Percentiles rank a stretch among this genome's conserved stretches.
Conservation (phyloP, 2,329 filamentous ascomycete genomes). For the Elsinoe ampelina region DNA sequence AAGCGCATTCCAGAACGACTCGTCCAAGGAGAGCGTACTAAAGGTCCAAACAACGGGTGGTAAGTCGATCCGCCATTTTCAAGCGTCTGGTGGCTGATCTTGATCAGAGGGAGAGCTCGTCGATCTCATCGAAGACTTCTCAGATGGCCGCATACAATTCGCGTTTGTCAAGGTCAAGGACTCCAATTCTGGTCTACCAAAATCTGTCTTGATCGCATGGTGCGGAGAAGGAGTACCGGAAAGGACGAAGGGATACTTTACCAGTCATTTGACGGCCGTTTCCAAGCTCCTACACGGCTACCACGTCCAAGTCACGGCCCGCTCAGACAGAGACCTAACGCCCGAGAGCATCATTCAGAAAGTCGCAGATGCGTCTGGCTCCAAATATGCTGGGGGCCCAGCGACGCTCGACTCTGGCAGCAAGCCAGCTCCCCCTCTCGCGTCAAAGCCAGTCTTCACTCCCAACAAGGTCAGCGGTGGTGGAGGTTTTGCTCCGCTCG, state of each 20-base stretch:
- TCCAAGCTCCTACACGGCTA: conserved; percentile 92
- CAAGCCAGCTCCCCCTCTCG: conserved; percentile 51
- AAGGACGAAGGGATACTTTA: conserved; percentile 96
- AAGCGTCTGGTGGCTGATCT: neutral
- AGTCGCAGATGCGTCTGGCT: conserved; percentile 85
- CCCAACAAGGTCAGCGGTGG: conserved; percentile 54
- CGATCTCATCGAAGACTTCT: conserved; percentile 91
- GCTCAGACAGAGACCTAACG: conserved; percentile 79
- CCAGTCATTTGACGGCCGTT: conserved; percentile 81
- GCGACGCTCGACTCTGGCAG: conserved; percentile 31
- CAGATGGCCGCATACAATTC: conserved; percentile 91
- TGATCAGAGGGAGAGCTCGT: conserved; percentile 73
- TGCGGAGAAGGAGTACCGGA: conserved; percentile 98
- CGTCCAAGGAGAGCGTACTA: conserved; percentile 83
- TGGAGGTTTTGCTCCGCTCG: conserved; percentile 58
- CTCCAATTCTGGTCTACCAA: conserved; percentile 79
- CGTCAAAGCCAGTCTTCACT: conserved; percentile 86
- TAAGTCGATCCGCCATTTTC: conserved; percentile 30
- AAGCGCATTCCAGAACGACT: conserved; percentile 81
- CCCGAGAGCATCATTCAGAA: conserved; percentile 86
- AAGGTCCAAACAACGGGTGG: conserved; percentile 90
- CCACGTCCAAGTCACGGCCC: conserved; percentile 93
- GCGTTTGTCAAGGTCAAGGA: conserved; percentile 96
- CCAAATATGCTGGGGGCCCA: conserved; percentile 75
- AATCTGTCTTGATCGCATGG: conserved; percentile 90